Evolutionary conservation across 1,284 basidiomycete species (phyloP), one percentile per base, ranked within the genome.

Genomic region (Rhizopogon hawkerae): DNA sequence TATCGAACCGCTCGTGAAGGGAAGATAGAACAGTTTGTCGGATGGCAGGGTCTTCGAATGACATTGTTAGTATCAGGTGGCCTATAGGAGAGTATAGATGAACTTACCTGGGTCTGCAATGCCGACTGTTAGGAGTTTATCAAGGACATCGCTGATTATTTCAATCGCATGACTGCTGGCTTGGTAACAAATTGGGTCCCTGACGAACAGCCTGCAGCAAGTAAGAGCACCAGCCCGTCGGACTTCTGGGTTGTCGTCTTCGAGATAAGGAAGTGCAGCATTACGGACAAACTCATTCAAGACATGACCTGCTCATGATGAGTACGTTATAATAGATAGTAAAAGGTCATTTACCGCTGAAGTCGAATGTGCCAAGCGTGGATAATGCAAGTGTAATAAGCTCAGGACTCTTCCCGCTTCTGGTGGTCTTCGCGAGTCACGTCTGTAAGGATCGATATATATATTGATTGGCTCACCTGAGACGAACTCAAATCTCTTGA

Each of bases 101-200:
- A 36, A n/a, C 61, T n/a, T 42, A 91, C 91, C 89, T 53, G 95
- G 92, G 73, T 99, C 96, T 14, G 96, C 95, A 49, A 99, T 96
- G 11, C 90, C 96, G 34, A 98, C 92, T 0, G 92, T 96, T 55
- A 99, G 72, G 13, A 99, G 77, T 70, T 98, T 98, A 66, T 98
- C 94, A 38, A 99, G 76, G 14, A 98, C 94, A 58, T 98, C 96
- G 64, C 92, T 94, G 63, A 99, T 95, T 53, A 98, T 88, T 63
- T 98, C 93, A 53, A 97, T 95, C 3, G 95, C 92, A 65, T 98
- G 92, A 61, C 88, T 92, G 70, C 92, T 96, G 14, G 91, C 88
- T 70, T 98, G 94, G 60, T 90, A 92, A 66, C 92, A 94, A 52
- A 98, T 97, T 0, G 95, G 95, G 67, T 99, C 96, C 54, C 88